Conservation (phyloP, 1,139 yeast species). For the Nakaseomyces sp. region DNA sequence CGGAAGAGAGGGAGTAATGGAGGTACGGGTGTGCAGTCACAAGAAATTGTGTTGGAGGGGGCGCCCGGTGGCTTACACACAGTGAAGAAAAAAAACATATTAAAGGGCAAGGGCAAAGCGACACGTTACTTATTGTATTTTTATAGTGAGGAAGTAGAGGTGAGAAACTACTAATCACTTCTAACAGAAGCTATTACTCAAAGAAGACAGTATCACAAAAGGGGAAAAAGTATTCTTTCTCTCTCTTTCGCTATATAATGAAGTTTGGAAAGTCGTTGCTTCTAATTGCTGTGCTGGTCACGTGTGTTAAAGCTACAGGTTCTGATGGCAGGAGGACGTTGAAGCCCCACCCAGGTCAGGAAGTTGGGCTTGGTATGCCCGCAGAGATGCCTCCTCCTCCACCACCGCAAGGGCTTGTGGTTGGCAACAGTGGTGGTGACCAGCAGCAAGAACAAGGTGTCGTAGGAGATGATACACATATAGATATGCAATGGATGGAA, state of each 20-base stretch:
- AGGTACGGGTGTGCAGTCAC: neutral
- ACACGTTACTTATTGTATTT: too few relatives aligned
- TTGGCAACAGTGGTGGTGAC: neutral
- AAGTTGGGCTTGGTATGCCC: too few relatives aligned
- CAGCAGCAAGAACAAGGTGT: neutral
- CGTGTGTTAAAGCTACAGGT: neutral
- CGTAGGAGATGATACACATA: neutral
- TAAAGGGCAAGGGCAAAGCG: too few relatives aligned
- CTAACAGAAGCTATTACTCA: too few relatives aligned
- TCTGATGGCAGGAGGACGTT: neutral
- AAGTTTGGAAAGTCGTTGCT: neutral
- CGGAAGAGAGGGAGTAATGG: neutral
- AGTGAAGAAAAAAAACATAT: too few relatives aligned
- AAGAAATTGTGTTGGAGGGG: neutral
- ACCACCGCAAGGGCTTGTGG: neutral
- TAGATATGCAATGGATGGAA: conserved; percentile 1
- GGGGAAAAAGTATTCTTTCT: too few relatives aligned
- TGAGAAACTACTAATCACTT: too few relatives aligned
- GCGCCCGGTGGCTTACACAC: too few relatives aligned
- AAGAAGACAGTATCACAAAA: too few relatives aligned
- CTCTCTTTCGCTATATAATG: neutral
- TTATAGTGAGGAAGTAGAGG: too few relatives aligned
- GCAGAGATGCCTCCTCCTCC: neutral
- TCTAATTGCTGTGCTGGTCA: conserved; percentile 1
- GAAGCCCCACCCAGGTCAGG: too few relatives aligned